Evolutionary conservation across 1,139 yeast genomes (phyloP), one percentile per base, ranked within the genome.

Genomic region (Nakaseomyces delphensis): DNA sequence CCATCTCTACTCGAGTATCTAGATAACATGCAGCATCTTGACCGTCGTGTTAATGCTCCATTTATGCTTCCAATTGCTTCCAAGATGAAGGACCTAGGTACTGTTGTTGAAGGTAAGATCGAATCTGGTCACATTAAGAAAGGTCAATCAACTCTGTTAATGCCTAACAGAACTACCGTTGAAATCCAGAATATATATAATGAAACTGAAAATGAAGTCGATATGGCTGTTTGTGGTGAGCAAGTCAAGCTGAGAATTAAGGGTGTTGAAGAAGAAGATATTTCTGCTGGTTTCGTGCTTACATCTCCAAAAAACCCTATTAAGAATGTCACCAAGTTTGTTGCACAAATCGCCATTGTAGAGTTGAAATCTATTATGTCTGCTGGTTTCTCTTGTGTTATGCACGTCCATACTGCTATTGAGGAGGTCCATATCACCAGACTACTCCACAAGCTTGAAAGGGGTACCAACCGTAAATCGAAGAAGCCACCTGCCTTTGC

Each of bases 401-500:
- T 91, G 96, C 98, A 91, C 62, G 82, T 91, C 59, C 98, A 93
- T 71, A 86, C 98, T 40, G 97, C 98, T 43, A 86, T 91, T 59
- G 97, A 91, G 68, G 98, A 91, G 68, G 96, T 91, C 44, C 74
- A 75, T 36, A 77, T 91, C 62, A 73, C 81, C 42, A 80, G 81
- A 60, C 76, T 91, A 64, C 73, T 89, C 63, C 97, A 91, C 70
- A 87, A 89, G 68, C 74, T 91, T 59, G 96, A 91, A 66, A 89
- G 83, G 71, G 96, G 96, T 50, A 89, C 98, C 45, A 89, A 89
- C 74, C 83, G 96, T 71, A 84, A 81, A 67, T 84, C 95, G 48
- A 91, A 87, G 76, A 87, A 85, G 65, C 85, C 98, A 35, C 98
- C 98, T 47, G 95, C 96, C 42, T 91, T 87, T 65, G 99, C 98